Conservation (phyloP, 1,284 basidiomycete species). For the Kalmanozyma brasiliensis region DNA sequence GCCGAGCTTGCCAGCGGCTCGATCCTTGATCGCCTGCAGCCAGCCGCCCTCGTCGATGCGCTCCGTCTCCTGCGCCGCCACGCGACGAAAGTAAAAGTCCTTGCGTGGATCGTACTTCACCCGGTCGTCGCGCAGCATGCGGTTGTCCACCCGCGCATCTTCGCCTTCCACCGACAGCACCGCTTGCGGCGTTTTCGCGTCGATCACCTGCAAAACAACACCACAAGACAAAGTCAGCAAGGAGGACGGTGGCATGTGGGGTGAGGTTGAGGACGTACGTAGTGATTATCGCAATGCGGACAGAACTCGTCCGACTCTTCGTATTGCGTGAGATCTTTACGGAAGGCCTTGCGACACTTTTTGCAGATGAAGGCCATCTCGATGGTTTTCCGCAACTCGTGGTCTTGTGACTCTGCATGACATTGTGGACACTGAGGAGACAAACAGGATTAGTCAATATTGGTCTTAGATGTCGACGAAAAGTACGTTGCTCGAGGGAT, state of each 20-base stretch:
- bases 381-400: constrained; percentile 78
- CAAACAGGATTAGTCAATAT: background rate
- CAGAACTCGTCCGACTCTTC: constrained; percentile 98
- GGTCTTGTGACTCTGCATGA: constrained; percentile 82
- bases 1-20: constrained; percentile 46
- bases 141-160: constrained; percentile 84
- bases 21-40: constrained; percentile 50
- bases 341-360: constrained; percentile 95
- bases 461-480: no score
- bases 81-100: constrained; percentile 70
- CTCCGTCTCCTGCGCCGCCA: constrained; percentile 47
- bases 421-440: constrained; percentile 82
- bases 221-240: background rate
- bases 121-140: constrained; percentile 80
- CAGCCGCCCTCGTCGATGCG: constrained; percentile 63
- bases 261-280: constrained; percentile 72
- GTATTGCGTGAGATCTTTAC: constrained; percentile 89
- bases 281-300: constrained; percentile 97
- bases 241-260: background rate
- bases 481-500: background rate
- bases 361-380: constrained; percentile 97
- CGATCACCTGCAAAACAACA: constrained; percentile 76
- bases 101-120: constrained; percentile 72
- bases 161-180: constrained; percentile 87
- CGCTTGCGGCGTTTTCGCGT: constrained; percentile 89